Evolutionary conservation across 306 rosid genomes (phyloP), one percentile per base, ranked within the genome.

Genomic region (Rosa persica): DNA sequence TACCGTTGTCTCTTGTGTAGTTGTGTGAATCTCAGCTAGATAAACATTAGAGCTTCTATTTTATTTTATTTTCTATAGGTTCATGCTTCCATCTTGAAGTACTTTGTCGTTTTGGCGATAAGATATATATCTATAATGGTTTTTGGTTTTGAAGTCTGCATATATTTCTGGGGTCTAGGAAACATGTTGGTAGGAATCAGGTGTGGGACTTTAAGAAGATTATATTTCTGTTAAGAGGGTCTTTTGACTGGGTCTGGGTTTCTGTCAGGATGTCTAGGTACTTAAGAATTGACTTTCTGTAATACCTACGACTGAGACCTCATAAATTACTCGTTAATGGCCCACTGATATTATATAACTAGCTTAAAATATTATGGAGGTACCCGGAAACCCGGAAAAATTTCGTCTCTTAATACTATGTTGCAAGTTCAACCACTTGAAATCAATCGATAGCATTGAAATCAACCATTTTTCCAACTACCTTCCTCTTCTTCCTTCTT

Each of bases 401-500:
- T 30, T 1, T 30, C 34, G 2, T 30, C 34, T 30, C 34, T 30
- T 30, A 30, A 30, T 30, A 30, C 34, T 30, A 30, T 30, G 34
- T 30, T 30, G 34, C 34, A 30, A 30, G 34, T 2, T 30, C 1
- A 30, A 30, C 34, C 34, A 30, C 34, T 30, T 30, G 34, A 30
- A 30, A 30, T 30, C 34, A 30, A 30, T 30, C 34, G 34, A 30
- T 30, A 30, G 34, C 2, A 30, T 30, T 30, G 34, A 1, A 30
- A 30, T 30, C 34, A 30, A 30, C 34, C 34, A 30, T 30, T 30
- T 30, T 5, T 39, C 42, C 42, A 51, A 51, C 22, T 42, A 39
- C 38, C 67, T 51, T 22, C 60, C 16, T 39, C 57, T 55, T 74
- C 67, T 39, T 73, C 10, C 77, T 47, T 55, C 34, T 73, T 11